Evolutionary conservation across 2,329 filamentous ascomycete species (phyloP).

Genomic region (Phialophora chinensis): DNA sequence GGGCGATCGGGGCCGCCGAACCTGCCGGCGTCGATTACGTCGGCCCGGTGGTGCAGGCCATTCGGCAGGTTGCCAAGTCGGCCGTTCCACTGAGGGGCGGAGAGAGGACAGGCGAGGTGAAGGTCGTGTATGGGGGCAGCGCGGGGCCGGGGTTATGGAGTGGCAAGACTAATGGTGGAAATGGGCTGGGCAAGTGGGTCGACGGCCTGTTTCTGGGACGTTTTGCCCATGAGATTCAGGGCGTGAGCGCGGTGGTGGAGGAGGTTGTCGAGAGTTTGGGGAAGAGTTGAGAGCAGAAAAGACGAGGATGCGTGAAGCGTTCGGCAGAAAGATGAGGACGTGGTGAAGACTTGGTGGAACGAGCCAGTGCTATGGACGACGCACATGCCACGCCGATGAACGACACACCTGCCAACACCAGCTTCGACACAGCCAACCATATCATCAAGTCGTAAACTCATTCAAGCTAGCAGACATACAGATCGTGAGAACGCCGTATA

Average conservation of each 20-base stretch:
- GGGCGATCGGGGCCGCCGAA: conserved; percentile 79
- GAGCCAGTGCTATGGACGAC: not conserved
- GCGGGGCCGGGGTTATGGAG: conserved; percentile 79
- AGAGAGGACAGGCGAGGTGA: conserved; percentile 62
- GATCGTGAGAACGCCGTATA: not conserved
- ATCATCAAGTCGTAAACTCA: conserved; percentile 28
- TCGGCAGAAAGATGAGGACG: not conserved
- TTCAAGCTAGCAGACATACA: not conserved
- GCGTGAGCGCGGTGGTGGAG: conserved; percentile 72
- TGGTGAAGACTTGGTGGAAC: not conserved
- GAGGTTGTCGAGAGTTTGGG: conserved; percentile 65
- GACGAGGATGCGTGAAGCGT: not conserved
- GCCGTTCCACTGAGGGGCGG: conserved; percentile 42
- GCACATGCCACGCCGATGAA: not conserved
- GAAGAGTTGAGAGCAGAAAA: conserved; percentile 13
- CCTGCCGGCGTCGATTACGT: conserved; percentile 77
- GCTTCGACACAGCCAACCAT: conserved; percentile 6
- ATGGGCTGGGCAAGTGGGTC: conserved; percentile 67
- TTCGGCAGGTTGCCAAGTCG: conserved; percentile 58
- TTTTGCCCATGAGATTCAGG: conserved; percentile 77
- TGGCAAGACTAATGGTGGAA: conserved; percentile 41
- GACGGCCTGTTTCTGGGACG: conserved; percentile 82
- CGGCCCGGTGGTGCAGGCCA: conserved; percentile 68
- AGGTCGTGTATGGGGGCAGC: conserved; percentile 82
- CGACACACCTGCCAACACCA: not conserved